phyloP scores from a whole-genome alignment of 75 land plant genomes.

The Adiantum capillusveneris region DNA sequence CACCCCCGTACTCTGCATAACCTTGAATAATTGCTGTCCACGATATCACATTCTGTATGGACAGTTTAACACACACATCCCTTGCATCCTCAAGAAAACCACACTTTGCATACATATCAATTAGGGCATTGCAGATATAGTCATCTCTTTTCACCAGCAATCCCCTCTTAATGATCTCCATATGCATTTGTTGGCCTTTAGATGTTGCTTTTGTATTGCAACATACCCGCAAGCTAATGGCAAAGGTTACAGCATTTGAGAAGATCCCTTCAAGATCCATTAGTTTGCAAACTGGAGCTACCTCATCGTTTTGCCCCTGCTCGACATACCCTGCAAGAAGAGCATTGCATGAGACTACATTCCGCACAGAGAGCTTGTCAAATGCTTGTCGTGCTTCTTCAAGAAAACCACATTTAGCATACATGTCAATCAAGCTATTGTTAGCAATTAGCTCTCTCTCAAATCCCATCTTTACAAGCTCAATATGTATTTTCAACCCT shows the following conservation, averaged over 20 bases:
- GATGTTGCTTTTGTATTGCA: not conserved
- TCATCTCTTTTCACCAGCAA: slow-evolving; percentile 21
- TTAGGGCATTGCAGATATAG: slow-evolving; percentile 49
- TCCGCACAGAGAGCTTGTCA: slow-evolving; percentile 26
- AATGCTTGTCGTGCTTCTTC: slow-evolving; percentile 19
- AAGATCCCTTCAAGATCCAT: slow-evolving; percentile 14
- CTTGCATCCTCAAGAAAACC: slow-evolving; percentile 40
- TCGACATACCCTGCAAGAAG: slow-evolving; percentile 19
- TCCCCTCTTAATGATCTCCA: not conserved
- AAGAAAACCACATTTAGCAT: slow-evolving; percentile 19
- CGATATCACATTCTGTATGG: slow-evolving; percentile 25
- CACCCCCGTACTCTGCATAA: slow-evolving; percentile 27
- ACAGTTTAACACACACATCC: slow-evolving; percentile 32
- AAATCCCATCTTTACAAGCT: slow-evolving; percentile 17
- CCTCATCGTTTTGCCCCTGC: not conserved
- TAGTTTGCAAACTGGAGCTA: slow-evolving; percentile 10
- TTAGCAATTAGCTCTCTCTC: slow-evolving; percentile 14
- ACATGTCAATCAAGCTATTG: slow-evolving; percentile 26
- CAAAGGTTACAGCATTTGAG: slow-evolving; percentile 12
- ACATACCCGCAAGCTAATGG: slow-evolving; percentile 9
- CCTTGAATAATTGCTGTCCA: slow-evolving; percentile 75
- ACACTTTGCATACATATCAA: slow-evolving; percentile 67
- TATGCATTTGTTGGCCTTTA: not conserved
- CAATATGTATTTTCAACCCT: slow-evolving; percentile 19
- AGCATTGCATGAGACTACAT: slow-evolving; percentile 31